A percentile compares a stretch with the other conserved stretches of the same genome.
Evolutionary conservation across 1,139 yeast genomes (phyloP).

Genomic region (Kluyveromyces sp.): DNA sequence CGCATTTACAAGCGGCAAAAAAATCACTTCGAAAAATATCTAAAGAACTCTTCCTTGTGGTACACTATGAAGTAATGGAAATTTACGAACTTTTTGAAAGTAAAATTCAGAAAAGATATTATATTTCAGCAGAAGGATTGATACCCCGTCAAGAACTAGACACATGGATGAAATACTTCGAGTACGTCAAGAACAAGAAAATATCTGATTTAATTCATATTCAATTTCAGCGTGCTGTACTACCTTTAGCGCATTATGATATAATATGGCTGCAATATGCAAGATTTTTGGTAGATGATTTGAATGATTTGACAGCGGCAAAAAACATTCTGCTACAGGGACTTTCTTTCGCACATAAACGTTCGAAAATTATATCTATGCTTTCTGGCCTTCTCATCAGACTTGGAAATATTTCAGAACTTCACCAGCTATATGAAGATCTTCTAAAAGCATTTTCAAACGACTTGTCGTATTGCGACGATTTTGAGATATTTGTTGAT

Average conservation of each 20-base stretch:
- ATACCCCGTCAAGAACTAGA: conserved; percentile 19
- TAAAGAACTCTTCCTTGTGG: conserved; percentile 26
- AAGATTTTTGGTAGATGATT: conserved; percentile 22
- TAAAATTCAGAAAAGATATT: conserved; percentile 20
- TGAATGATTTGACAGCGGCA: conserved; percentile 19
- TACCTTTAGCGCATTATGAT: conserved; percentile 26
- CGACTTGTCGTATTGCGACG: conserved; percentile 17
- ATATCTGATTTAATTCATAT: conserved; percentile 17
- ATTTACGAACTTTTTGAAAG: conserved; percentile 27
- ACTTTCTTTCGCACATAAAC: conserved; percentile 17
- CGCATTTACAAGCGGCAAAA: conserved; percentile 24
- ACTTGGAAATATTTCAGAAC: conserved; percentile 16
- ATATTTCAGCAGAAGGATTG: conserved; percentile 22
- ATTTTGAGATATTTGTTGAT: conserved; percentile 26
- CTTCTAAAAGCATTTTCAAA: conserved; percentile 12
- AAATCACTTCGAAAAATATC: conserved; percentile 23
- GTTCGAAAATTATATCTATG: conserved; percentile 17
- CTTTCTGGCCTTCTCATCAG: conserved; percentile 18
- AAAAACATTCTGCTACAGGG: conserved; percentile 20
- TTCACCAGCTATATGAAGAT: conserved; percentile 12
- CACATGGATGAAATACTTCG: conserved; percentile 25
- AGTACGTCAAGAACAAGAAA: conserved; percentile 20
- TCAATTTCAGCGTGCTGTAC: conserved; percentile 27
- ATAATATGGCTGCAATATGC: conserved; percentile 27
- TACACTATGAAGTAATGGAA: conserved; percentile 27